Percentiles rank a stretch among this genome's conserved stretches.
Evolutionary conservation across 1,284 basidiomycete species (phyloP).

Genomic region (Bondarzewia mesenterica): DNA sequence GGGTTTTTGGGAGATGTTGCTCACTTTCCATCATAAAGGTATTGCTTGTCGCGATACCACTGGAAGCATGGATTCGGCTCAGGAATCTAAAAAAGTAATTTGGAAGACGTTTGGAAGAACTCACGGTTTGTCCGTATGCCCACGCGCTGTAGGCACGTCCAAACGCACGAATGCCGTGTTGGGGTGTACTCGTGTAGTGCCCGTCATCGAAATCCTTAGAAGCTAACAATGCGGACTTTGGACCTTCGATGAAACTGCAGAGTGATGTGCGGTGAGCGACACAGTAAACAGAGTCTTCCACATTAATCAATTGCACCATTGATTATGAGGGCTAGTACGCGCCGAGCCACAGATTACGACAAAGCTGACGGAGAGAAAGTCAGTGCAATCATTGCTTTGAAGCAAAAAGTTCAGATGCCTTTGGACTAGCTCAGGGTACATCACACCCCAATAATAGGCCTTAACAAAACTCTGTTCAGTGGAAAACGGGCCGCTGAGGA

Average conservation of each 20-base stretch:
- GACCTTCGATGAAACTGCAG: slow-evolving; percentile 50
- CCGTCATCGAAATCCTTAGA: slow-evolving; percentile 52
- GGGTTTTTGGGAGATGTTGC: slow-evolving; percentile 6
- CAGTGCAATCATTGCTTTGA: neutral
- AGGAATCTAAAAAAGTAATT: no score
- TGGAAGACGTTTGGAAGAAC: slow-evolving; percentile 2
- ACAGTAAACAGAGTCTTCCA: slow-evolving; percentile 9
- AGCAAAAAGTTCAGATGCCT: slow-evolving; percentile 22
- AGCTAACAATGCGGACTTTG: slow-evolving; percentile 44
- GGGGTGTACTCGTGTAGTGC: slow-evolving; percentile 40
- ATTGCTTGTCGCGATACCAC: slow-evolving; percentile 49
- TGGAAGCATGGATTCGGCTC: slow-evolving; percentile 14
- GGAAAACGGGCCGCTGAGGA: neutral
- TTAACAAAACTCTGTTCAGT: neutral
- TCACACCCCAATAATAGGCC: slow-evolving; percentile 41
- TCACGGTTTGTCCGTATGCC: slow-evolving; percentile 2
- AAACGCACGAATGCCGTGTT: slow-evolving; percentile 11
- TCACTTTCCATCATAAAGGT: slow-evolving; percentile 35
- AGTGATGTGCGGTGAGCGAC: neutral
- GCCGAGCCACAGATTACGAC: slow-evolving; percentile 50
- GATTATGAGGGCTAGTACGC: slow-evolving; percentile 52
- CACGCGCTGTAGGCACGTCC: slow-evolving; percentile 2
- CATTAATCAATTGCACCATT: no score
- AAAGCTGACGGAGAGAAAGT: slow-evolving; percentile 24
- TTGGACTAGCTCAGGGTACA: slow-evolving; percentile 52